Evolutionary conservation across 148 eudicot genomes (phyloP).

Genomic region (Camellia japonica): DNA sequence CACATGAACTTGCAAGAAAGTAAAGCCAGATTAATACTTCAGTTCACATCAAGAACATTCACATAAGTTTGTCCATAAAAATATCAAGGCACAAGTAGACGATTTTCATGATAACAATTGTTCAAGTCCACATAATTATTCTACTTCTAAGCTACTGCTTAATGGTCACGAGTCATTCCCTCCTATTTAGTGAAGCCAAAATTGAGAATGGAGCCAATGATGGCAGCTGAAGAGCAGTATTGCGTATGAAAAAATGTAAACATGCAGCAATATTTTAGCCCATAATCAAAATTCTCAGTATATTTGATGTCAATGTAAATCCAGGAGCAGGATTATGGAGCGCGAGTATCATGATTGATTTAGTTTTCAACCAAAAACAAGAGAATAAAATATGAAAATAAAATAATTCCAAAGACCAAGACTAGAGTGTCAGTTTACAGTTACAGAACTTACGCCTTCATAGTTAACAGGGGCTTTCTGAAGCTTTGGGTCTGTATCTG

Average conservation of each 20-base stretch:
- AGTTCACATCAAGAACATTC: too few relatives aligned
- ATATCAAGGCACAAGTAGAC: too few relatives aligned
- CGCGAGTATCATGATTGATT: not conserved
- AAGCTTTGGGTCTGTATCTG: constrained; percentile 65
- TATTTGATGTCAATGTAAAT: not conserved
- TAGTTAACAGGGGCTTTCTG: constrained; percentile 84
- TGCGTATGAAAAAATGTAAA: not conserved
- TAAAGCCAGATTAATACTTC: too few relatives aligned
- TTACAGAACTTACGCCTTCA: constrained; percentile 76
- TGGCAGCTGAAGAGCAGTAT: not conserved
- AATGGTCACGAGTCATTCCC: not conserved
- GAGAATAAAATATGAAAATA: not conserved
- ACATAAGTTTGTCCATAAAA: too few relatives aligned
- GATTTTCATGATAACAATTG: not conserved
- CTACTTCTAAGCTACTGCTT: not conserved
- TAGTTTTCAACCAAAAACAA: too few relatives aligned
- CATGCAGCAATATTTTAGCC: not conserved
- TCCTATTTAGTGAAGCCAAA: not conserved
- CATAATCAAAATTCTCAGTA: not conserved
- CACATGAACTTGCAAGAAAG: too few relatives aligned
- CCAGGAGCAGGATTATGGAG: not conserved
- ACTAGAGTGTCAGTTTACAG: not conserved
- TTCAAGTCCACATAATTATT: not conserved
- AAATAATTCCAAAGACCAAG: not conserved
- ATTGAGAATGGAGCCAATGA: not conserved